Evolutionary conservation across 1,139 yeast species (phyloP).

Genomic region (Scheffersomyces parashehatae): DNA sequence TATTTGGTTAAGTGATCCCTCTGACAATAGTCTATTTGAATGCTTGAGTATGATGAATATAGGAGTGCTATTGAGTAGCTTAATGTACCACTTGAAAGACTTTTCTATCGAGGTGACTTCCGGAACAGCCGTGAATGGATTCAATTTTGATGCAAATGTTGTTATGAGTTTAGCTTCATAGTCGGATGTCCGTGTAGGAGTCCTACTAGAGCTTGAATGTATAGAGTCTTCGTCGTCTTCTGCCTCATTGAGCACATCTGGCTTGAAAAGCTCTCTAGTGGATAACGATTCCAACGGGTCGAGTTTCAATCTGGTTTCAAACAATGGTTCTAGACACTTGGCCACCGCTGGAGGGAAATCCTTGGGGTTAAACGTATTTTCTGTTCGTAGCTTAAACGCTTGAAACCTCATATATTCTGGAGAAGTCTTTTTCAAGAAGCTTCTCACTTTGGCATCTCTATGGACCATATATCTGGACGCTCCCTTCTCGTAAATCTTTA

Average conservation of each 20-base stretch:
- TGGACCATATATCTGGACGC: conserved; percentile 1
- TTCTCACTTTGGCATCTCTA: neutral
- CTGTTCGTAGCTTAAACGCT: conserved; percentile 17
- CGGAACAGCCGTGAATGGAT: conserved; percentile 20
- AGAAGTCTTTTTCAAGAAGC: conserved; percentile 16
- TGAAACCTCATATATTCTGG: conserved; percentile 21
- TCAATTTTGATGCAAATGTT: conserved; percentile 22
- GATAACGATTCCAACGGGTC: conserved; percentile 13
- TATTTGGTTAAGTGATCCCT: conserved; percentile 24
- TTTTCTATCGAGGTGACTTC: conserved; percentile 10
- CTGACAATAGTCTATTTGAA: conserved; percentile 29
- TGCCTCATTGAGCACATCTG: neutral
- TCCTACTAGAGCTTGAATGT: conserved; percentile 10
- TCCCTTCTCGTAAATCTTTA: conserved; percentile 12
- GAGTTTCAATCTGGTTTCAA: conserved; percentile 15
- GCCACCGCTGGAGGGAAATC: conserved; percentile 26
- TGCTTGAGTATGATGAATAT: conserved; percentile 33
- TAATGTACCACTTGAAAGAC: conserved; percentile 31
- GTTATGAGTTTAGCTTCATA: conserved; percentile 22
- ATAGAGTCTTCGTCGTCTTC: conserved; percentile 10
- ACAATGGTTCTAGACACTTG: conserved; percentile 17
- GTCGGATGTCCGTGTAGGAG: conserved; percentile 19
- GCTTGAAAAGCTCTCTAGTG: conserved; percentile 17
- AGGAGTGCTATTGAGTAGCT: conserved; percentile 32
- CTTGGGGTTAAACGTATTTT: conserved; percentile 12